A percentile compares a stretch with the other conserved stretches of the same genome.
Evolutionary conservation across 306 rosid species (phyloP).

Genomic region (Castanea mollissima): DNA sequence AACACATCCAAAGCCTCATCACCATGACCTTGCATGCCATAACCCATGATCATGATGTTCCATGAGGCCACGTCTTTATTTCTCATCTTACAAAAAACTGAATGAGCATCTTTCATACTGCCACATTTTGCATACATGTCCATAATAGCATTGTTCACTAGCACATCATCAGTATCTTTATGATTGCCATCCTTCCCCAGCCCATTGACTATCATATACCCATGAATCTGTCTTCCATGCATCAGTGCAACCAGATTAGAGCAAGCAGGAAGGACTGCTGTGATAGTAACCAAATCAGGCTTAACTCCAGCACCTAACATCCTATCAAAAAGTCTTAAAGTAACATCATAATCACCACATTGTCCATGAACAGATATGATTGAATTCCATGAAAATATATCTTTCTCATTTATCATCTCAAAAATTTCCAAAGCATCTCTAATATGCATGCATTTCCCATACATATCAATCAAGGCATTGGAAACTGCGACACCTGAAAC

Average conservation of each 20-base stretch:
- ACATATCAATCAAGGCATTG: conserved; percentile 80
- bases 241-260: conserved; percentile 71
- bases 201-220: conserved; percentile 59
- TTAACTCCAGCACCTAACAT: conserved; percentile 52
- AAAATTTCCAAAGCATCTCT: conserved; percentile 56
- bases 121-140: conserved; percentile 93
- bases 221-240: conserved; percentile 79
- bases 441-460: conserved; percentile 73
- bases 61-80: conserved; percentile 78
- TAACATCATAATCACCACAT: conserved; percentile 50
- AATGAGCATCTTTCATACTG: conserved; percentile 60
- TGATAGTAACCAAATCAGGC: conserved; percentile 77
- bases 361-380: conserved; percentile 63
- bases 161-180: conserved; percentile 29
- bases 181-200: conserved; percentile 32
- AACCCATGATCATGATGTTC: conserved; percentile 87
- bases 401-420: conserved; percentile 68
- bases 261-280: conserved; percentile 67
- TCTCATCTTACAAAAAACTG: conserved; percentile 53
- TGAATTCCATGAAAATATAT: conserved; percentile 84
- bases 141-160: conserved; percentile 67
- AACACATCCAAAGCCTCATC: conserved; percentile 53
- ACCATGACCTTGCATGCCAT: conserved; percentile 72
- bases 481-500: conserved; percentile 53
- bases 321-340: conserved; percentile 58